Base-by-base conservation (phyloP, 352 stramenopile species). In the Paralagenidium karlingii region DNA sequence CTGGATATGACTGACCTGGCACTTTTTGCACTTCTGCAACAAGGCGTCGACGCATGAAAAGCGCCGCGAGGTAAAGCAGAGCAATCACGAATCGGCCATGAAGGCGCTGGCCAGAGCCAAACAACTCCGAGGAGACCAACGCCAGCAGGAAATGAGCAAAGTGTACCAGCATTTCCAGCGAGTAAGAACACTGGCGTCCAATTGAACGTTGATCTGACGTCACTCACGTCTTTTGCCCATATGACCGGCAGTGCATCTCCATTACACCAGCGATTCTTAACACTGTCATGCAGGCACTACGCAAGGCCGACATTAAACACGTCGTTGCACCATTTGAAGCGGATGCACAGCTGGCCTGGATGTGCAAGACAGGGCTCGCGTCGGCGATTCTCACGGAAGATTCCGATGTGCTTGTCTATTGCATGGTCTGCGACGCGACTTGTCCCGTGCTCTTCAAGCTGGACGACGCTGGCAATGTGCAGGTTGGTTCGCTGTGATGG, bases 361-460 rank as follows among this genome's bases (percentile, higher is more conserved):
- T 87, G 58, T 84, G 69, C 51, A 84, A 83, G 34, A 45, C 58
- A 22, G 58, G 64, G 0, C 34, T 60, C 10, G 68, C 68, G 1
- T 59, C 58, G 16, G 74, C 63, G 16, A 87, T 87, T 48, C 54
- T 87, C n/a, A 84, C 69, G 15, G 74, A 87, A 51, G 74, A 84
- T 51, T 87, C 74, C 46, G 69, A 87, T 33, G 68, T 87, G 37
- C 56, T 87, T 12, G 63, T 87, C 5, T 87, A 87, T 45, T 80
- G 69, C 61, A 33, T 83, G 21, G 60, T 70, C 3, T 54, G 60
- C 10, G 60, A 62, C 27, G 53, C 80, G 7, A 54, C 61, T 11
- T 51, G 45, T 22, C 68, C 66, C 26, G 64, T 87, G 19, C 58
- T 87, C 16, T 70, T 83, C 53, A 83, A 83, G 29, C 42, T 87